Evolutionary conservation across 2,329 filamentous ascomycete genomes (phyloP), one percentile per base, ranked within the genome.

Genomic region (Talaromyces sp.): DNA sequence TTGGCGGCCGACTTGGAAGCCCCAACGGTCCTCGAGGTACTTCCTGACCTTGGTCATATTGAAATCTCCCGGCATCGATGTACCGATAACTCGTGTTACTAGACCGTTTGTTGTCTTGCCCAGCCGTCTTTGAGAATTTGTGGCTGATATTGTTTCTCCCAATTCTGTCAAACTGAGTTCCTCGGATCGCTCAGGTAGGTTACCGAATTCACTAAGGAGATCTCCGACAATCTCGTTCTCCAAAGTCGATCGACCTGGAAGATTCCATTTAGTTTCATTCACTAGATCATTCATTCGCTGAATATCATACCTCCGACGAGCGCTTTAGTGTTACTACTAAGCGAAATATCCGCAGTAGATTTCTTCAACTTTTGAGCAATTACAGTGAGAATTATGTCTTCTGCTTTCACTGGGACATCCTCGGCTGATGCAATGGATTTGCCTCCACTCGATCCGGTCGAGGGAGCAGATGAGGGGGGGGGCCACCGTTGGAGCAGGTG

Each of bases 21-120:
- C 95, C 93, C 94, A 99, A 78, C 92, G 87, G 17, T 91, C 92
- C 81, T 97, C 93, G 52, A 99, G 83, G 75, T 98, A 95, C 81
- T 99, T 98, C 74, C 95, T 88, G 52, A 95, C 91, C 13, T 92
- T 86, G 74, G 94, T 97, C 78, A 97, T 97, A 79, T 98, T 99
- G 87, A 99, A 99, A 67, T 95, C 95, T 82, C 94, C 95, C 58
- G 95, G 95, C 95, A 99, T 98, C 82, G 98, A 99, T 33, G 95
- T 97, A 1, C 95, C 97, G 50, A 99, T 95, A 77, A 98, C 84
- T 70, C 94, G 90, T 59, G 95, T 94, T 77, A 98, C 90, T 64
- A 98, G 86, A 2, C 93, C 95, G 62, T 91, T 90, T 0, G 95
- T 96, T 72, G 97, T 93, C 82, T 99, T 99, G 79, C 95, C 95